Percentiles rank a stretch among this genome's conserved stretches.
These are phyloP conservation scores for Cyathus striatus DNA, from an alignment of 768 basidiomycete genomes.

Conservation along the genomic window DNA sequence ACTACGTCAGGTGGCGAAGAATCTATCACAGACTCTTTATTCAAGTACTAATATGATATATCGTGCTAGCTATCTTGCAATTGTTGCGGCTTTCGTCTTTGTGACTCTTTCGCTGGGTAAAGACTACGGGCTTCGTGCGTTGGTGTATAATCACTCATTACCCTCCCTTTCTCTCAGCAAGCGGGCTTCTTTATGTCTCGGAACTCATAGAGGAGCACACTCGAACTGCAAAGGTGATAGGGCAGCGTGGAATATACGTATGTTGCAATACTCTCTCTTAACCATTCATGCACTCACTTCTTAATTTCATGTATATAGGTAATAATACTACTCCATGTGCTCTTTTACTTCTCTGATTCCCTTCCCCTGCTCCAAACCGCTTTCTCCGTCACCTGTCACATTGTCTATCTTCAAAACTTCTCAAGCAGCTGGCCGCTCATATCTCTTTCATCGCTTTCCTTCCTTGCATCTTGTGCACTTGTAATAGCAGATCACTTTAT, in stretches of 20 bases:
- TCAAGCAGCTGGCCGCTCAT: slow-evolving; percentile 88
- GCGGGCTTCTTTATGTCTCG: slow-evolving; percentile 88
- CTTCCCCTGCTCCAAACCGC: slow-evolving; percentile 70
- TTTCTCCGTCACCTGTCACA: slow-evolving; percentile 81
- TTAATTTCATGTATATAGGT: slow-evolving; percentile 37
- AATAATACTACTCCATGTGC: slow-evolving; percentile 71
- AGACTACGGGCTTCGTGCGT: slow-evolving; percentile 14
- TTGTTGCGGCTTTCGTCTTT: slow-evolving; percentile 76
- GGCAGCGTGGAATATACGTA: slow-evolving; percentile 86
- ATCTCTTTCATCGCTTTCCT: slow-evolving; percentile 78
- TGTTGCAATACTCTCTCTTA: slow-evolving; percentile 28
- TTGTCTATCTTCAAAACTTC: slow-evolving; percentile 92
- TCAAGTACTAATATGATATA: no score
- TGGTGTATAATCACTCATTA: background rate
- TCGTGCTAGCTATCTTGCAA: slow-evolving; percentile 72
- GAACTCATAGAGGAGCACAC: slow-evolving; percentile 96
- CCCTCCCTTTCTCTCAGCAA: slow-evolving; percentile 48
- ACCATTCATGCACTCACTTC: background rate
- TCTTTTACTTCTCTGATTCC: slow-evolving; percentile 76
- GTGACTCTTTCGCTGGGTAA: slow-evolving; percentile 88
- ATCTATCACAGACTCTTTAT: no score
- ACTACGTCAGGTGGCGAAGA: slow-evolving; percentile 70
- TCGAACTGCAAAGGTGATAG: slow-evolving; percentile 71
- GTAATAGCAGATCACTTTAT: slow-evolving; percentile 90
- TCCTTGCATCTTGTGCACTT: slow-evolving; percentile 79